Evolutionary conservation across 805 yeast genomes (phyloP), one percentile per base, ranked within the genome.

Genomic region (Wickerhamomyces rabaulensis): DNA sequence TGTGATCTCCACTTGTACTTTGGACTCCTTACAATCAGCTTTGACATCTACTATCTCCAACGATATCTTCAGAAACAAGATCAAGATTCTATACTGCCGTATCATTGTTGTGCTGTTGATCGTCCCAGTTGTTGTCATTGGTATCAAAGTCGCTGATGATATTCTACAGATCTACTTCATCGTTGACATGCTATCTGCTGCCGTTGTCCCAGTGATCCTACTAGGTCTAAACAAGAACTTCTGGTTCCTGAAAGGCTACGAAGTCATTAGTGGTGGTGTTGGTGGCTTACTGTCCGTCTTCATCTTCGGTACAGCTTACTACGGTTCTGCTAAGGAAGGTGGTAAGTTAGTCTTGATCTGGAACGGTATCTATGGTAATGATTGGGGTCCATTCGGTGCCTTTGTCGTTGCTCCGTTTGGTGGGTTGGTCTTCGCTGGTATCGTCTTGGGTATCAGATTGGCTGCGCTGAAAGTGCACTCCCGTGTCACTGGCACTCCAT

Each of bases 381-480:
- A 91, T 61, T 91, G 97, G 97, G 87, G 95, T 57, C 82, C 95
- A 0, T 91, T 91, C 68, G 97, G 96, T 21, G 96, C 97, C 2
- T 91, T 91, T 66, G 92, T 87, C 7, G 86, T 84, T 51, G 94
- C 97, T 1, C 97, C 97, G 6, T 73, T 82, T 37, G 95, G 92
- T 23, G 89, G 92, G 10, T 52, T 90, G 2, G 51, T 84, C 6
- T 69, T 82, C 50, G 82, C 87, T 2, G 64, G 78, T 13, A 56
- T 71, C 25, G 71, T 74, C 39, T 74, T 85, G 23, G 82, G 58
- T 3, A 21, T 72, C 15, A 74, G 94, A 65, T 61, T 78, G 31
- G 47, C 60, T 0, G 16, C 54, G 2, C 43, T 62, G 40, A 60
- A 59, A 46, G 21, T 58, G 1, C 54, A 57, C 50, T 57, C 63